Base-by-base conservation (phyloP, 2,329 filamentous ascomycete species). In the Zalaria sp. region DNA sequence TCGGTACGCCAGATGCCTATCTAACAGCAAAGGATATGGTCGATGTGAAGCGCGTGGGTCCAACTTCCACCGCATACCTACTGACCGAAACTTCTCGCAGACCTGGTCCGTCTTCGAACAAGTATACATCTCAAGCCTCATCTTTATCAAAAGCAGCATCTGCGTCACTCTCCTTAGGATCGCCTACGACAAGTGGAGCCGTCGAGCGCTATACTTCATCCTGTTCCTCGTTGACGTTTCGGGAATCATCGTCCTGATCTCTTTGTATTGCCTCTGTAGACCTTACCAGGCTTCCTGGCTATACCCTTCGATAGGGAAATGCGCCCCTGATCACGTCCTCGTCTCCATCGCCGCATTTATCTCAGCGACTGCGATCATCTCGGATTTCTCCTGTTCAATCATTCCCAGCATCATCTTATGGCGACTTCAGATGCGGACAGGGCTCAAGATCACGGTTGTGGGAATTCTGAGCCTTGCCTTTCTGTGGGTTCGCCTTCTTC, bases 61-160 rank as follows among this genome's bases (percentile, higher is more conserved):
- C 4, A 39, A 4, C 4, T 37, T 18, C 38, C n/a, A 27, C 2
- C 9, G 4, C 11, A 40, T 34, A 3, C 26, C 34, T 18, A 39
- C 37, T 42, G n/a, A 43, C 34, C 9, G 2, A 36, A 36, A 8
- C 31, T 34, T 5, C 32, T 10, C 9, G 7, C 34, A 62, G 59
- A 55, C 54, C 39, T 71, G 66, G 65, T 71, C 67, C 57, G 57
- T 73, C 10, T 67, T 66, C 40, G 68, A 72, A 48, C 53, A 66
- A 5, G 61, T 64, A 45, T 73, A 73, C 49, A 62, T 68, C 10
- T 50, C 68, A 41, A 60, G 61, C 7, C 66, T 60, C 27, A 59
- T 64, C 39, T 53, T 65, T 9, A 59, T 68, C 41, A 71, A 69
- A 44, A 57, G 68, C 25, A 66, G 69, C 1, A 67, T 73, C 35